phyloP scores from a whole-genome alignment of 768 basidiomycete genomes.

The Pleurotus pulmonarius region DNA sequence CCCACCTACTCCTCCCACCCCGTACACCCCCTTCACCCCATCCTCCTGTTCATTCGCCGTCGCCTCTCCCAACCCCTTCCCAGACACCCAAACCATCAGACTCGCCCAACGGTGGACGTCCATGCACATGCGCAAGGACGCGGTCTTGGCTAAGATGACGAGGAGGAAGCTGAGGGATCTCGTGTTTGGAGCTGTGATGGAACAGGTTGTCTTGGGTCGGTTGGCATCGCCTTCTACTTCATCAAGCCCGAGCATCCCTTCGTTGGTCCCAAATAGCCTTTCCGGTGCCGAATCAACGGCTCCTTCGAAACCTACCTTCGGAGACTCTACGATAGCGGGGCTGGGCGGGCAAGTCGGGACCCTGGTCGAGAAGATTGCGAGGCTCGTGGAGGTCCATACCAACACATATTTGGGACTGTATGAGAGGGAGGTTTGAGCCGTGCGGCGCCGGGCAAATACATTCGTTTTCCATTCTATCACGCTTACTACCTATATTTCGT shows the following conservation, averaged over 20 bases:
- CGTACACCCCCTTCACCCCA: slow-evolving; percentile 5
- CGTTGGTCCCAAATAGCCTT: slow-evolving; percentile 12
- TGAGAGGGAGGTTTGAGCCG: slow-evolving; percentile 47
- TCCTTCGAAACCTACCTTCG: too few relatives aligned
- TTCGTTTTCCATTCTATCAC: too few relatives aligned
- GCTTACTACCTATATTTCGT: too few relatives aligned
- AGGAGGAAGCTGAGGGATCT: slow-evolving; percentile 60
- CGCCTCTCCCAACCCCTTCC: slow-evolving; percentile 25
- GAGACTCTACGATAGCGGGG: too few relatives aligned
- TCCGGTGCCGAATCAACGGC: too few relatives aligned
- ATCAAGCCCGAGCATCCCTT: slow-evolving; percentile 21
- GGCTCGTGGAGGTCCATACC: slow-evolving; percentile 71
- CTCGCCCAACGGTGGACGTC: slow-evolving; percentile 73
- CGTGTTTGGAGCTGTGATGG: slow-evolving; percentile 57
- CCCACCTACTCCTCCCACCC: background rate
- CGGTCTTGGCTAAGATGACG: slow-evolving; percentile 57
- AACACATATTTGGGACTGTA: slow-evolving; percentile 77
- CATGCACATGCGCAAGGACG: slow-evolving; percentile 57
- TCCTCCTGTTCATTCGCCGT: slow-evolving; percentile 12
- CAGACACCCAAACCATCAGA: slow-evolving; percentile 49
- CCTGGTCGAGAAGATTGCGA: slow-evolving; percentile 68
- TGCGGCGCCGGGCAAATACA: too few relatives aligned
- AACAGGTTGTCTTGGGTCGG: background rate
- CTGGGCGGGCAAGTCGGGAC: slow-evolving; percentile 65
- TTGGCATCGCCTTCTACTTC: too few relatives aligned